Evolutionary conservation across 306 rosid genomes (phyloP).

Genomic region (Castanea crenata): DNA sequence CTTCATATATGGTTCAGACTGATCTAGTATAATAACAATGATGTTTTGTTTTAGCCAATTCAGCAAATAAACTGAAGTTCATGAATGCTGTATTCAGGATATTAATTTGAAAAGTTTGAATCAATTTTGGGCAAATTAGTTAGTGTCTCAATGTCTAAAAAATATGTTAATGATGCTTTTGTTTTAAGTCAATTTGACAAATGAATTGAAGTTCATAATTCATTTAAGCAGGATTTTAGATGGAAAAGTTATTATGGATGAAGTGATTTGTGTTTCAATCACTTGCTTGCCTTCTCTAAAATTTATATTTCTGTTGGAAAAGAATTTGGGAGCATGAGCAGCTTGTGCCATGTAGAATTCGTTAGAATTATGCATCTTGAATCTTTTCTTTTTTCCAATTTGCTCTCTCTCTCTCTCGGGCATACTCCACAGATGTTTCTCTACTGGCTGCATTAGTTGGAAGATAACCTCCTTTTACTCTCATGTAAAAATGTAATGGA

Average conservation of each 20-base stretch:
- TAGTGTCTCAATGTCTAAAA: not conserved
- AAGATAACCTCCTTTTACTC: not conserved
- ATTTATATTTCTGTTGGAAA: not conserved
- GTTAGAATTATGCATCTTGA: not conserved
- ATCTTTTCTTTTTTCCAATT: not conserved
- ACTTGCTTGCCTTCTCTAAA: not conserved
- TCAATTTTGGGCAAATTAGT: not conserved
- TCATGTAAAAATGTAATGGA: not conserved
- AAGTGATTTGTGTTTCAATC: not conserved
- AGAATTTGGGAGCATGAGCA: not conserved
- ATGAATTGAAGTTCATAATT: not conserved
- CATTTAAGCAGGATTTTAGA: not conserved
- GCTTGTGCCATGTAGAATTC: not conserved
- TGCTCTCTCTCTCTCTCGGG: not conserved
- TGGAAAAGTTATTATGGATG: no score
- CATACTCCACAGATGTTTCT: not conserved
- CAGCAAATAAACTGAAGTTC: not conserved
- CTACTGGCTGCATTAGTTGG: not conserved
- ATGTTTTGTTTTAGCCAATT: not conserved
- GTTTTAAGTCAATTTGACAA: not conserved
- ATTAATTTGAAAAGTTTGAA: not conserved
- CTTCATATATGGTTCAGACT: not conserved
- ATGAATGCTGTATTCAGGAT: not conserved
- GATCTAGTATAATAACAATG: not conserved
- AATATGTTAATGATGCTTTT: not conserved